Evolutionary conservation across 192 early-diverging fungal genomes (phyloP).

Genomic region (Backusella luteola): DNA sequence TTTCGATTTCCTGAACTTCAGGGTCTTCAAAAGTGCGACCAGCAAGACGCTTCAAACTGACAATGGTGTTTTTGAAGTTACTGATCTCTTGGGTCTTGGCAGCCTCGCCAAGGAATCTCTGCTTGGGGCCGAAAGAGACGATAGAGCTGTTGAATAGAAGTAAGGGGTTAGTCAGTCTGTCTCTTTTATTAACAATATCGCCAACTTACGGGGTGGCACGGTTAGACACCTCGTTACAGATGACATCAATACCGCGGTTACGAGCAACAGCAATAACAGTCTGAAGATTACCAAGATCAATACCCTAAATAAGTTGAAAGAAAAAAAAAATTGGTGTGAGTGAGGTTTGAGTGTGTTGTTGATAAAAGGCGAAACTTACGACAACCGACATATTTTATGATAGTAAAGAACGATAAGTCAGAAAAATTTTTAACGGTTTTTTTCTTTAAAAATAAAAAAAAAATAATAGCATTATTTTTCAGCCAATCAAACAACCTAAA

Average conservation of each 20-base stretch:
- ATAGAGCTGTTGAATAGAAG: slow-evolving; percentile 58
- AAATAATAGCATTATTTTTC: not conserved
- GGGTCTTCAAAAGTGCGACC: slow-evolving; percentile 85
- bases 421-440: not conserved
- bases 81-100: slow-evolving; percentile 95
- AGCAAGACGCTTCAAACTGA: slow-evolving; percentile 85
- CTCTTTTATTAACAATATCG: not conserved
- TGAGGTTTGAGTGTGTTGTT: not conserved
- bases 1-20: slow-evolving; percentile 82
- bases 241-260: slow-evolving; percentile 98
- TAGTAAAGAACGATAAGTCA: slow-evolving; percentile 11
- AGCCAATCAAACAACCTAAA: not conserved
- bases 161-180: not conserved
- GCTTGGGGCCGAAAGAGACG: slow-evolving; percentile 93
- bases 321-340: not conserved
- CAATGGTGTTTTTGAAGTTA: slow-evolving; percentile 97
- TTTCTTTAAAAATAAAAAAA: not conserved
- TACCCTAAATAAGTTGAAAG: slow-evolving; percentile 49
- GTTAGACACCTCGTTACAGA: slow-evolving; percentile 96
- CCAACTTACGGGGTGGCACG: slow-evolving; percentile 83
- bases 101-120: slow-evolving; percentile 92
- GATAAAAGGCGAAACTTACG: slow-evolving; percentile 9
- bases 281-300: slow-evolving; percentile 97
- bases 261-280: slow-evolving; percentile 95
- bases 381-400: slow-evolving; percentile 19